A percentile compares a stretch with the other conserved stretches of the same genome.
phyloP scores from a whole-genome alignment of 108 stramenopile genomes.

The Pseudonitzschia delicatissima region DNA sequence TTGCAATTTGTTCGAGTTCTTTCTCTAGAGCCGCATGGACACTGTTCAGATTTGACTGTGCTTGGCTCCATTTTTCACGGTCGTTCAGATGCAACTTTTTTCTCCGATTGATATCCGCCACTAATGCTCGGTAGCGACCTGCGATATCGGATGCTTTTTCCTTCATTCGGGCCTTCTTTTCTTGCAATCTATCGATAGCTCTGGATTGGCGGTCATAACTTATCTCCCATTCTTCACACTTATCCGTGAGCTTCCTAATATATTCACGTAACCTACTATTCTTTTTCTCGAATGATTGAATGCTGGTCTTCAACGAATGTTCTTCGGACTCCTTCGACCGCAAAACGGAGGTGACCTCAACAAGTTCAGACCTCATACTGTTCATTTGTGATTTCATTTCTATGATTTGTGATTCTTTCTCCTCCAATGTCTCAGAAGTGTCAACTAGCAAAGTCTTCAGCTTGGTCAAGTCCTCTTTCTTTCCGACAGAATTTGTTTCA shows the following conservation, averaged over 20 bases:
- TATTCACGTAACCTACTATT: conserved; percentile 39
- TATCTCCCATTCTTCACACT: conserved; percentile 52
- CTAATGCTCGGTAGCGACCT: conserved; percentile 18
- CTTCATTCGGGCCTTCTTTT: conserved; percentile 18
- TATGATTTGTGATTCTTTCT: conserved; percentile 7
- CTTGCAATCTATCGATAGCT: conserved; percentile 32
- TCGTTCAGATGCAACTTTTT: conserved; percentile 21
- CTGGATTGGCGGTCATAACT: conserved; percentile 35
- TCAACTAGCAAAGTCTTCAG: conserved; percentile 3
- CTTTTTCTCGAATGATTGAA: conserved; percentile 34
- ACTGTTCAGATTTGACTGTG: conserved; percentile 21
- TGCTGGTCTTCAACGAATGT: conserved; percentile 2
- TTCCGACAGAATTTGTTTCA: background rate
- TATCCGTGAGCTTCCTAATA: conserved; percentile 39
- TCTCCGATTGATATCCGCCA: conserved; percentile 23
- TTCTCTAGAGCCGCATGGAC: conserved; percentile 37
- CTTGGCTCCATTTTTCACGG: conserved; percentile 21
- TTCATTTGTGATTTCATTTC: conserved; percentile 9
- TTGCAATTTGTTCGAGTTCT: conserved; percentile 35
- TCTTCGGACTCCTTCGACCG: conserved; percentile 13
- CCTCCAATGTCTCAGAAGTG: background rate
- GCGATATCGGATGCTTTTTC: conserved; percentile 33
- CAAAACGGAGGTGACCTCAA: background rate
- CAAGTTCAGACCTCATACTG: background rate
- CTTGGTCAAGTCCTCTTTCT: background rate